Base-by-base conservation (phyloP, 1,139 yeast genomes). In the Zygoascus meyerae region DNA sequence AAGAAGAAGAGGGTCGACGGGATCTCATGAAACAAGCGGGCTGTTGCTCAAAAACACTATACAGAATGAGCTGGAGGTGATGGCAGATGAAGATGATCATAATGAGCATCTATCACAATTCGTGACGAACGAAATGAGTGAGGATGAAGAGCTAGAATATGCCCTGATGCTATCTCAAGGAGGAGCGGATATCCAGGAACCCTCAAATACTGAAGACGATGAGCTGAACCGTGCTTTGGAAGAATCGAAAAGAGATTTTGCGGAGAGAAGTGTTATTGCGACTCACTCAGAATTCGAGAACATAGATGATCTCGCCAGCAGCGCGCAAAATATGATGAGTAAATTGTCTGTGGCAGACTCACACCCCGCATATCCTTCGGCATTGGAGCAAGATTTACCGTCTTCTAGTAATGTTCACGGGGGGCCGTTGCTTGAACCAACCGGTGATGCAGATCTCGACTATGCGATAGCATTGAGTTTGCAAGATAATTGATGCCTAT, bases 61-160 rank as follows among this genome's bases (percentile, higher is more conserved):
- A 5, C 46, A 51, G 15, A 49, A 58, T 31, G 57, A 52, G 42
- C 45, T 61, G 40, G 66, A 63, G 40, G 45, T 60, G 32, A 56
- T 60, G 51, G 64, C 65, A 6, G 47, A 59, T 28, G 67, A 65
- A 36, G 72, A 73, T 37, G 64, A 65, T 41, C 69, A 64, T 26
- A 63, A 63, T 32, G 59, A 59, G 46, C 53, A 51, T 4, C 44
- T 57, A 11, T 55, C 51, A 30, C 52, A 56, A 29, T 66, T 62
- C 50, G 61, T 64, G 46, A 68, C 67, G 11, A 68, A 64, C 44
- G 53, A 65, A 18, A 59, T 71, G 42, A 69, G 68, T 15, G 76
- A 73, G 37, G 74, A 72, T 34, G 66, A 72, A 26, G 74, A 71
- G 50, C 50, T 72, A 40, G 62, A 65, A 45, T 70, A 70, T 51